These are phyloP conservation scores for Apodospora peruviana DNA, from an alignment of 495 filamentous ascomycete species.

Conservation along the genomic window DNA sequence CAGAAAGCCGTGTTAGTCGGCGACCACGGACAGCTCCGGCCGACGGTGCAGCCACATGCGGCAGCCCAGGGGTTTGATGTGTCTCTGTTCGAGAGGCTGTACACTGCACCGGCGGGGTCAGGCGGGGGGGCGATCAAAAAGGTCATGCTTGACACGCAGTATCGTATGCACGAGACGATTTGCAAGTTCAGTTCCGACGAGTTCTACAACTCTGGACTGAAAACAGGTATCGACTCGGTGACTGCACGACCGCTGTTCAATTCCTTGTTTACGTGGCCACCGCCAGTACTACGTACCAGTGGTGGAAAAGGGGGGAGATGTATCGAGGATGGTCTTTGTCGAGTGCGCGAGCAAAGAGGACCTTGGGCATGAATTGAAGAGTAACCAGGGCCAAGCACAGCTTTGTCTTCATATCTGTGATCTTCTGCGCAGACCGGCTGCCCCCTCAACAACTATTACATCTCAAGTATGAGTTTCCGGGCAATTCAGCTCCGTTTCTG, in stretches of 20 bases:
- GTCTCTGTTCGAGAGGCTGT: conserved; percentile 48
- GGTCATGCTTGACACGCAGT: conserved; percentile 50
- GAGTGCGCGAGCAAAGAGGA: not conserved
- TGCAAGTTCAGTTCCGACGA: conserved; percentile 41
- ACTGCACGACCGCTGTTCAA: conserved; percentile 15
- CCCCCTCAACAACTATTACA: too few species aligned
- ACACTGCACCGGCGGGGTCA: conserved; percentile 11
- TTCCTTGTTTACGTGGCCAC: conserved; percentile 21
- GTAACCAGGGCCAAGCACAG: not conserved
- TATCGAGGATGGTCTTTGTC: not conserved
- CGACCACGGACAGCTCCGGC: conserved; percentile 49
- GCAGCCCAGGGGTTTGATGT: conserved; percentile 36
- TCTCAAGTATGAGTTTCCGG: too few species aligned
- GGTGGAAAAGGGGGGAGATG: not conserved
- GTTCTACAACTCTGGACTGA: conserved; percentile 42
- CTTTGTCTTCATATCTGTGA: not conserved
- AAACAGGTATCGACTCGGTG: conserved; percentile 31
- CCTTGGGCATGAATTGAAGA: not conserved
- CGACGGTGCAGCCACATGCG: conserved; percentile 39
- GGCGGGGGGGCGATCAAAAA: conserved; percentile 9
- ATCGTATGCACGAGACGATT: conserved; percentile 47
- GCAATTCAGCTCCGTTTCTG: too few species aligned
- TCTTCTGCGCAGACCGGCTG: too few species aligned
- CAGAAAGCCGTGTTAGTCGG: conserved; percentile 43
- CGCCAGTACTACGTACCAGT: too few species aligned